Conservation (phyloP, 2,329 filamentous ascomycete species). For the Ophiostoma quercus region DNA sequence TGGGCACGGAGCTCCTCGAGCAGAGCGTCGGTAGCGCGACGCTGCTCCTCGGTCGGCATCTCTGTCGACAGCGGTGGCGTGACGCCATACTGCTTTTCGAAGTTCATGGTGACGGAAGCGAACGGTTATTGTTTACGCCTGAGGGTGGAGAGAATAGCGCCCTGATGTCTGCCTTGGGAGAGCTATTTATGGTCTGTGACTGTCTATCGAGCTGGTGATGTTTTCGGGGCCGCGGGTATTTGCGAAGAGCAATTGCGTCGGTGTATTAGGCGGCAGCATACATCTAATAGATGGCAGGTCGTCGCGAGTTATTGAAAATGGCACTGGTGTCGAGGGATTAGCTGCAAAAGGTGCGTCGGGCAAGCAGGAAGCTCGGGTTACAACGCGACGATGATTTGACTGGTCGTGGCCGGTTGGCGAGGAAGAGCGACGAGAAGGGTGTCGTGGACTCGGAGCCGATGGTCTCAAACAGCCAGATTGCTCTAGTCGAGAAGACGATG, state of each 20-base stretch:
- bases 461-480: not conserved
- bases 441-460: not conserved
- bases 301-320: not conserved
- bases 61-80: constrained; percentile 76
- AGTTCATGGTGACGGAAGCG: constrained; percentile 26
- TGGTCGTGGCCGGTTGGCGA: not conserved
- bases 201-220: not conserved
- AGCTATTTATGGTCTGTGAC: not conserved
- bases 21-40: constrained; percentile 69
- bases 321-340: not conserved
- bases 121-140: not conserved
- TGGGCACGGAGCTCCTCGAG: constrained; percentile 79
- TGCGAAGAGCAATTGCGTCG: constrained; percentile 9
- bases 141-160: not conserved
- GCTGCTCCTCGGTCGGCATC: constrained; percentile 71
- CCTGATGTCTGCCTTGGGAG: not conserved
- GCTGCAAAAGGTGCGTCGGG: not conserved
- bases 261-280: not conserved
- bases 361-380: not conserved
- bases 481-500: not conserved
- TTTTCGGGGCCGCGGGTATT: not conserved
- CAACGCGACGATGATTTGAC: constrained; percentile 3
- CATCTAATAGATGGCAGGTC: not conserved
- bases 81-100: constrained; percentile 52
- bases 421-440: not conserved